Conservation (phyloP, 371 early-diverging fungal species). For the Mortierella sp. region DNA sequence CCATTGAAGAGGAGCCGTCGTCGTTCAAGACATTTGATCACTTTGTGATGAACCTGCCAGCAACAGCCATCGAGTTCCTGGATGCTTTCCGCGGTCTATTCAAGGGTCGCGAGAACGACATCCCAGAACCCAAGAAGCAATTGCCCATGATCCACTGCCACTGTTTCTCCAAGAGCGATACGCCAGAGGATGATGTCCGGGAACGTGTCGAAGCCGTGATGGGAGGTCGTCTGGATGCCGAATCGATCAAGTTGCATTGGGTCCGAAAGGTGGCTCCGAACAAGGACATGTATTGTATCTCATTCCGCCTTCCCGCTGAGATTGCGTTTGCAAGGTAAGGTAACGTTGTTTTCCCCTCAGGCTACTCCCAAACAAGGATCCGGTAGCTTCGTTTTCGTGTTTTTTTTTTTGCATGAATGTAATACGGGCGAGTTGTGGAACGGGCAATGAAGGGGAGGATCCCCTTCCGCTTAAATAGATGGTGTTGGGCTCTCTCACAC, state of each 20-base stretch:
- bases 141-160: conserved; percentile 93
- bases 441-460: too few species aligned
- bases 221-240: conserved; percentile 58
- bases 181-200: conserved; percentile 75
- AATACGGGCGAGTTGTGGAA: too few species aligned
- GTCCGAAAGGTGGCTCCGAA: conserved; percentile 97
- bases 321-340: conserved; percentile 57
- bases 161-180: conserved; percentile 90
- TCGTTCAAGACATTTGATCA: conserved; percentile 87
- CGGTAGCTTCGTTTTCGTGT: background rate
- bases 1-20: conserved; percentile 7
- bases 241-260: conserved; percentile 66
- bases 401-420: background rate
- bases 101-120: conserved; percentile 57
- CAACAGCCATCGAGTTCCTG: conserved; percentile 94
- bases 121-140: conserved; percentile 57
- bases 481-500: conserved; percentile 1
- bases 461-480: too few species aligned
- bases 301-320: conserved; percentile 77
- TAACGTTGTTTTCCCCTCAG: conserved; percentile 8
- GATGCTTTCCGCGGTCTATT: conserved; percentile 82
- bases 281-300: conserved; percentile 97
- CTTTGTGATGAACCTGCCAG: conserved; percentile 98
- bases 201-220: conserved; percentile 70
- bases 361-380: background rate